Evolutionary conservation across 768 basidiomycete genomes (phyloP), one percentile per base, ranked within the genome.

Genomic region (Gyrodon lividus): DNA sequence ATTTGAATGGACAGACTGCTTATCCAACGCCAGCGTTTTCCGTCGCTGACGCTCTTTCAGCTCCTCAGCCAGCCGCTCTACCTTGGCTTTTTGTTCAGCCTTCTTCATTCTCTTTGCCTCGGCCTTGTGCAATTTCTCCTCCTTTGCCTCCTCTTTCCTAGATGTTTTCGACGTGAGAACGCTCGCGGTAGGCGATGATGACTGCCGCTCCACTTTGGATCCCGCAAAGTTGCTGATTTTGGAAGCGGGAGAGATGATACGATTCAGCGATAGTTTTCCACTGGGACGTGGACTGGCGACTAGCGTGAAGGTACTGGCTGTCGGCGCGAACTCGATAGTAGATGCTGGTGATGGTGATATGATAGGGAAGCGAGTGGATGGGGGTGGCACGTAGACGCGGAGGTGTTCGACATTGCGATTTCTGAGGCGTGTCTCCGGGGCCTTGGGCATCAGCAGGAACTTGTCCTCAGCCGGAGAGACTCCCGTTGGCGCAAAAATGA

Each of bases 31-130:
- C 2, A 65, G 62, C 6, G 50, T 54, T 40, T 62, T 61, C 12
- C 70, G 71, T 53, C 70, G 59, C 65, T 63, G 55, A 60, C 62
- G 68, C 45, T 70, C 69, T 61, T 74, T 77, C 54, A 80, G 68
- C 42, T 77, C 70, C 49, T 68, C 60, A n/a, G 79, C 78, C 28
- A 80, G 67, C 45, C 70, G 70, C 51, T 77, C 74, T 28, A 64
- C 66, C 56, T 64, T 72, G 48, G 70, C 70, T 30, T 70, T 68
- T 43, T 70, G 64, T 46, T 73, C 68, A 9, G 74, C 72, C 66
- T 75, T 78, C 54, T 73, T 71, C 64, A 68, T 64, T 55, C 50
- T 60, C 62, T 77, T 75, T 41, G 74, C 73, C 49, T 77, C 72
- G 20, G 70, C 73, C 63, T 72, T 79, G 48, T 66, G 66, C 55